A percentile compares a stretch with the other conserved stretches of the same genome.
Conservation (phyloP, 768 basidiomycete species). For the Tylopilus sp. region DNA sequence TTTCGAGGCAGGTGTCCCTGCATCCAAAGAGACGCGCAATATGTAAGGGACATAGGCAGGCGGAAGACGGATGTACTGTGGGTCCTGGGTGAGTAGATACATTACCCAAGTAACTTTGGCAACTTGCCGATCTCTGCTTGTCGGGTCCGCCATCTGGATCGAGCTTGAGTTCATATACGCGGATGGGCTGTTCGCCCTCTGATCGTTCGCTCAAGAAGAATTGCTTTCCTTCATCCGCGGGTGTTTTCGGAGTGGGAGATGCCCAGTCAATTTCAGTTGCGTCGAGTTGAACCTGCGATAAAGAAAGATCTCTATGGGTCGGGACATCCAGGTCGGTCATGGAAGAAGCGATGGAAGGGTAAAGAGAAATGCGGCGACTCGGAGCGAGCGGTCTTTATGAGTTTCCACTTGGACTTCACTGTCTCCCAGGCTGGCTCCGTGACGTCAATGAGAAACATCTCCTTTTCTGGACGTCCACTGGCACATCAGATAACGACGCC, state of each 20-base stretch:
- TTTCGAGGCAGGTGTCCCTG: constrained; percentile 86
- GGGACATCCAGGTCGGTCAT: constrained; percentile 13
- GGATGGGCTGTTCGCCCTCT: constrained; percentile 60
- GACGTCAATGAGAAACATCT: constrained; percentile 14
- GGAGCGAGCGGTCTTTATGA: constrained; percentile 13
- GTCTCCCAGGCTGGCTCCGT: not conserved
- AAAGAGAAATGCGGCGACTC: constrained; percentile 1
- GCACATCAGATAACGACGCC: no score
- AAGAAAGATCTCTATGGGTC: constrained; percentile 12
- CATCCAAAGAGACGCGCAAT: constrained; percentile 84
- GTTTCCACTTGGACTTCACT: constrained; percentile 10
- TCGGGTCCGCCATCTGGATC: constrained; percentile 90
- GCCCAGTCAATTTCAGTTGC: constrained; percentile 1
- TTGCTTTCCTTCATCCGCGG: constrained; percentile 88
- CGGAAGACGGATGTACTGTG: constrained; percentile 92
- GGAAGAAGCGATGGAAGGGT: not conserved
- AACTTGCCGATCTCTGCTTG: constrained; percentile 76
- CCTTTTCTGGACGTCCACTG: constrained; percentile 4
- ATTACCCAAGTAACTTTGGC: not conserved
- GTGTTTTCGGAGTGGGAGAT: constrained; percentile 72
- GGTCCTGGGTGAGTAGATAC: constrained; percentile 10
- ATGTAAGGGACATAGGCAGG: constrained; percentile 88
- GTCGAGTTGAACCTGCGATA: constrained; percentile 9
- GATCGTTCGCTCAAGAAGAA: constrained; percentile 67
- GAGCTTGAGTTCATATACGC: constrained; percentile 82